Percentiles rank a stretch among this genome's conserved stretches.
phyloP scores from a whole-genome alignment of 306 rosid species.

The Betula pendula region DNA sequence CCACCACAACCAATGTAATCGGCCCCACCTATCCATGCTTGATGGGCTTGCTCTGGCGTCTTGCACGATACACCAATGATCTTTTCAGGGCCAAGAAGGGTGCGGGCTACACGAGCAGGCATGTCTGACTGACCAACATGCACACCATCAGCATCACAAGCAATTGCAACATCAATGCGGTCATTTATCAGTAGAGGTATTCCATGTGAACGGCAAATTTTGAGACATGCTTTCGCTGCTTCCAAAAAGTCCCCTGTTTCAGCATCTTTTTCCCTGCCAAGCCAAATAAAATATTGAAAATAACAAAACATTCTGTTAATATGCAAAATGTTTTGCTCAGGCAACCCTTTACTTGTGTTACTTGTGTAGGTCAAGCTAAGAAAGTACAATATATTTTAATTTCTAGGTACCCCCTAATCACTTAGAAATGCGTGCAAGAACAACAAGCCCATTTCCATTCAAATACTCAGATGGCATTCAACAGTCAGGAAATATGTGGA shows the following conservation, averaged over 20 bases:
- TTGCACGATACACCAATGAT: conserved; percentile 94
- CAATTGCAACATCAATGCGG: conserved; percentile 81
- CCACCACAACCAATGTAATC: conserved; percentile 92
- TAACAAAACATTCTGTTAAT: background rate
- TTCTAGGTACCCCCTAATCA: background rate
- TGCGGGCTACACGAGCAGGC: conserved; percentile 57
- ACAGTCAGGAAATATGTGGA: background rate
- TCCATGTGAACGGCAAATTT: conserved; percentile 69
- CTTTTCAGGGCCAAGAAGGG: conserved; percentile 77
- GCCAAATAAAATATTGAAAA: background rate
- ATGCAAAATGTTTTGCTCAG: background rate
- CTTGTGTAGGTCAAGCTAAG: background rate
- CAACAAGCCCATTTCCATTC: background rate
- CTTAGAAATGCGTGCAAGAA: background rate
- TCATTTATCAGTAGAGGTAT: conserved; percentile 83
- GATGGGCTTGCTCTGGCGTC: conserved; percentile 79
- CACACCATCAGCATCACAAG: conserved; percentile 91
- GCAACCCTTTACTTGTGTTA: background rate
- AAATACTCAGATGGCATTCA: background rate
- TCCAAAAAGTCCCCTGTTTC: conserved; percentile 73
- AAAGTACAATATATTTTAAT: background rate
- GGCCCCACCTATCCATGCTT: conserved; percentile 85
- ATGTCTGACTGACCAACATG: conserved; percentile 96
- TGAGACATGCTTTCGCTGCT: conserved; percentile 68
- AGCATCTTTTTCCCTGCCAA: conserved; percentile 78